Conservation (phyloP, 2,329 filamentous ascomycete species). For the Domatiomyces catenatus region DNA sequence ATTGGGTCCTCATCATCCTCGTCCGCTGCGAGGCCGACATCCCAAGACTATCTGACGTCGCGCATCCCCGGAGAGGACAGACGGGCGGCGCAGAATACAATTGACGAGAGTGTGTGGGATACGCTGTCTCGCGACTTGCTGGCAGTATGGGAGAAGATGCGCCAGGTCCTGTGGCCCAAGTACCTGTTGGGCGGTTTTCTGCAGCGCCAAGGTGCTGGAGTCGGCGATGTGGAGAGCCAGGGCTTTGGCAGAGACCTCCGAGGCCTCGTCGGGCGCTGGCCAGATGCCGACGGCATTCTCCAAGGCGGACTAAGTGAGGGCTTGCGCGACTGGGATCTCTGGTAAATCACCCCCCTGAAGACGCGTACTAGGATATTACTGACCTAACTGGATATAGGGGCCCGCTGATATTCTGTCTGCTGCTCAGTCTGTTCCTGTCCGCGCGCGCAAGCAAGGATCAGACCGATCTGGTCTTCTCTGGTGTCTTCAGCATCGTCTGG, state of each 20-base stretch:
- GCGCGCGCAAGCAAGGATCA: slow-evolving; percentile 65
- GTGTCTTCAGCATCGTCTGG: slow-evolving; percentile 94
- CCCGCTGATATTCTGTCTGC: slow-evolving; percentile 80
- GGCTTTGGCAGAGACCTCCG: slow-evolving; percentile 35
- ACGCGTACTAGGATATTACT: neutral
- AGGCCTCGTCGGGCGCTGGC: slow-evolving; percentile 47
- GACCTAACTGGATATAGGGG: slow-evolving; percentile 40
- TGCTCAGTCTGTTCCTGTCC: slow-evolving; percentile 76
- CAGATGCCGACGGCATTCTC: slow-evolving; percentile 50
- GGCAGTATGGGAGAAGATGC: slow-evolving; percentile 95
- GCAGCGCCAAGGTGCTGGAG: slow-evolving; percentile 40
- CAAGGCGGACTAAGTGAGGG: slow-evolving; percentile 71
- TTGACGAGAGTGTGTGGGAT: slow-evolving; percentile 94
- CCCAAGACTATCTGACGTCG: slow-evolving; percentile 73
- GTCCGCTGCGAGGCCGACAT: slow-evolving; percentile 37
- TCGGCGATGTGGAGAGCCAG: slow-evolving; percentile 40
- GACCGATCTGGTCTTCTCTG: slow-evolving; percentile 79
- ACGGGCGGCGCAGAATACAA: slow-evolving; percentile 74
- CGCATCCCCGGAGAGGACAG: slow-evolving; percentile 87
- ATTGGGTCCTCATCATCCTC: slow-evolving; percentile 44
- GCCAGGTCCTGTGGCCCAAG: slow-evolving; percentile 88
- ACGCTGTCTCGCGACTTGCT: slow-evolving; percentile 84
- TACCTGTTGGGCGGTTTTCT: slow-evolving; percentile 65
- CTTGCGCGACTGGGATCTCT: slow-evolving; percentile 91
- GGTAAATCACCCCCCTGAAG: slow-evolving; percentile 31